Conservation (phyloP, 176 grass and related monocot species). For the Dendrocalamus sinicus region DNA sequence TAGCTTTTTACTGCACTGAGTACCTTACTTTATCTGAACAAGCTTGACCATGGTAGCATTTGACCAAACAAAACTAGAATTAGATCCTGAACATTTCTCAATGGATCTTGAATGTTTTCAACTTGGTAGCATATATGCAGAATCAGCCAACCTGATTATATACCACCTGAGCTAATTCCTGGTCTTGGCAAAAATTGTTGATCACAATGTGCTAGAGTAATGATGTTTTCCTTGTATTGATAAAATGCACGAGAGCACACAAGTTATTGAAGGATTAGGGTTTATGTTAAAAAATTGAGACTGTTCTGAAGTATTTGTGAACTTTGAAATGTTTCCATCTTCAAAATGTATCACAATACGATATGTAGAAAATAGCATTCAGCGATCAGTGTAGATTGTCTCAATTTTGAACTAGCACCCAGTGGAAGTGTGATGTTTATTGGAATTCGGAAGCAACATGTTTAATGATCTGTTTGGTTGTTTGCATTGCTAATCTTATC, state of each 20-base stretch:
- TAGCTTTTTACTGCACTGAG: not conserved
- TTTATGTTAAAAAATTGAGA: not conserved
- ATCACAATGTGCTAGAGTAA: not conserved
- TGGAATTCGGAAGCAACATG: not conserved
- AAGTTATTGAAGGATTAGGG: not conserved
- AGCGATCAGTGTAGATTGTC: not conserved
- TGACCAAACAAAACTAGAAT: not conserved
- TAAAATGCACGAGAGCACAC: not conserved
- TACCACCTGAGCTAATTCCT: not conserved
- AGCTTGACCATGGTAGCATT: not conserved
- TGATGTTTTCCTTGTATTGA: not conserved
- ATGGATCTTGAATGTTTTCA: not conserved
- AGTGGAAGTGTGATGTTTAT: not conserved
- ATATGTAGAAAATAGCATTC: not conserved
- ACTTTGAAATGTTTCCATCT: not conserved
- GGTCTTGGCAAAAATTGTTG: not conserved
- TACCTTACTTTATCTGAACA: not conserved
- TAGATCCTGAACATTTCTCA: not conserved
- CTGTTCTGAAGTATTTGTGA: not conserved
- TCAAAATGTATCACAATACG: not conserved
- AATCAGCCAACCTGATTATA: not conserved
- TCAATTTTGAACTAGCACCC: not conserved
- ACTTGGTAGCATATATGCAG: constrained; percentile 6
- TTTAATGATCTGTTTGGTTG: not conserved
- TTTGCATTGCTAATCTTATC: not conserved